These are phyloP conservation scores for Hemileccinum rubropunctum DNA, from an alignment of 768 basidiomycete genomes.

Conservation along the genomic window DNA sequence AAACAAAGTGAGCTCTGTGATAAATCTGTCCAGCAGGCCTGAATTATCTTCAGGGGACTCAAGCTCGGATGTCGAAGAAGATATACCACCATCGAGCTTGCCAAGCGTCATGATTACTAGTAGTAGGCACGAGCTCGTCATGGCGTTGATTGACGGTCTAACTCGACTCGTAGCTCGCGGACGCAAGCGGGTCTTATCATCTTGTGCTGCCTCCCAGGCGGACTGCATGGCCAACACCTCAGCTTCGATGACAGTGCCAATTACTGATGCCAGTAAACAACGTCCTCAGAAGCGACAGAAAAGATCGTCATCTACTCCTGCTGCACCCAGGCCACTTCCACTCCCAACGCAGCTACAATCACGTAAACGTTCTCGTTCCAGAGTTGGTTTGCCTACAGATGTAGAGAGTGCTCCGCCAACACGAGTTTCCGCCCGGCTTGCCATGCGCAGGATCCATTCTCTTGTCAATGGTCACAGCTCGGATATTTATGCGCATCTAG, in stretches of 20 bases:
- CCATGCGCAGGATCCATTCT: conserved; percentile 18
- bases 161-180: conserved; percentile 13
- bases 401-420: conserved; percentile 1
- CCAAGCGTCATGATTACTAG: conserved; percentile 12
- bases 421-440: conserved; percentile 22
- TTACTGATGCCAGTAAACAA: conserved; percentile 1
- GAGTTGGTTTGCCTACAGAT: conserved; percentile 14
- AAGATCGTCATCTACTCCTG: conserved; percentile 20
- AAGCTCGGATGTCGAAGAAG: conserved; percentile 5
- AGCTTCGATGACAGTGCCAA: neutral
- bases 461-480: conserved; percentile 11
- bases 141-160: neutral
- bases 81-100: conserved; percentile 4
- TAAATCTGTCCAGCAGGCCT: neutral
- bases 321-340: conserved; percentile 11
- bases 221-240: conserved; percentile 1
- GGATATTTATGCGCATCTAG: conserved; percentile 31
- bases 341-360: conserved; percentile 4
- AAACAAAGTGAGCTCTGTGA: conserved; percentile 13
- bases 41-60: conserved; percentile 10
- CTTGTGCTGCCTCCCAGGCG: neutral
- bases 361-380: conserved; percentile 16
- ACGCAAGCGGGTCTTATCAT: conserved; percentile 16
- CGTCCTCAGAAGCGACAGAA: conserved; percentile 21
- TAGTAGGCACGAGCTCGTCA: conserved; percentile 9